A percentile compares a stretch with the other conserved stretches of the same genome.
These are phyloP conservation scores for Gillenia trifoliata DNA, from an alignment of 306 rosid genomes.

Conservation along the genomic window DNA sequence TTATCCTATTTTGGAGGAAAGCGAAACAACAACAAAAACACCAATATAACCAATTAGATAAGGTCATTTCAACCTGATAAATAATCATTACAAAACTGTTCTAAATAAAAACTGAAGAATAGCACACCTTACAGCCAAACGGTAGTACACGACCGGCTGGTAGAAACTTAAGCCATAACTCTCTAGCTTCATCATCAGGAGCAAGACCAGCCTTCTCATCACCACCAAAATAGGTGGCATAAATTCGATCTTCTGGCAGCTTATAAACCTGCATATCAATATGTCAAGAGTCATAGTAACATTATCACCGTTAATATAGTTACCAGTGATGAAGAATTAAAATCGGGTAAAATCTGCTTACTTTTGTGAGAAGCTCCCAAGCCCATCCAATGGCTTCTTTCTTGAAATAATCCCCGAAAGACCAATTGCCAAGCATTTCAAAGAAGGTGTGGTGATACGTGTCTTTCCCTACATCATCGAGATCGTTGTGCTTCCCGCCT, in stretches of 20 bases:
- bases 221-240: slow-evolving; percentile 95
- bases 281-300: background rate
- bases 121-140: slow-evolving; percentile 82
- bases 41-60: background rate
- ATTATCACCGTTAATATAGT: background rate
- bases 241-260: slow-evolving; percentile 66
- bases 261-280: slow-evolving; percentile 59
- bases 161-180: slow-evolving; percentile 70
- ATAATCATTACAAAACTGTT: background rate
- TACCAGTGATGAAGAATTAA: background rate
- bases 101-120: background rate
- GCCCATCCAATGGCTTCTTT: slow-evolving; percentile 84
- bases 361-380: slow-evolving; percentile 89
- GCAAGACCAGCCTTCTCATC: slow-evolving; percentile 80
- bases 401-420: slow-evolving; percentile 93
- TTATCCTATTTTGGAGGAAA: slow-evolving; percentile 56
- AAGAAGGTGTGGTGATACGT: slow-evolving; percentile 98
- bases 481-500: slow-evolving; percentile 96
- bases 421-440: slow-evolving; percentile 99
- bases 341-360: slow-evolving; percentile 20
- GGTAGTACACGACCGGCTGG: slow-evolving; percentile 91
- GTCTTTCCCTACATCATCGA: slow-evolving; percentile 96
- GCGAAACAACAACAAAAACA: background rate
- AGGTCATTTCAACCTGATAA: background rate
- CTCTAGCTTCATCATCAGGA: slow-evolving; percentile 86